These are phyloP conservation scores for Chloris gayana DNA, from an alignment of 176 grass and related monocot species.

Conservation along the genomic window DNA sequence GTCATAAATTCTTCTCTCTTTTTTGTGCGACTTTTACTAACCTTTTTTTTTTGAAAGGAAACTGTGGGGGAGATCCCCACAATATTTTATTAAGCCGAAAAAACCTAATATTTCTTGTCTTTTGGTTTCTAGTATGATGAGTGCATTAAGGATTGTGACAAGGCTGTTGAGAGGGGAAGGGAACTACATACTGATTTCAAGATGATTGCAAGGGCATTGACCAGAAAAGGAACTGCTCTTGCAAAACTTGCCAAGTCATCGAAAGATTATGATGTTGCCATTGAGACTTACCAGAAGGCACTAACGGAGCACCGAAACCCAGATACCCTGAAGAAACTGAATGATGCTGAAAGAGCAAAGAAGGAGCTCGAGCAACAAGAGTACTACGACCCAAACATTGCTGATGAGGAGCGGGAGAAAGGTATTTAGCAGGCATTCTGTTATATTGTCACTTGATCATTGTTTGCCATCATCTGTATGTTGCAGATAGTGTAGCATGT, in stretches of 20 bases:
- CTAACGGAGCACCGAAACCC: constrained; percentile 95
- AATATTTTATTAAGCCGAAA: too few relatives aligned
- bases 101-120: constrained; percentile 18
- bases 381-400: constrained; percentile 83
- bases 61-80: too few relatives aligned
- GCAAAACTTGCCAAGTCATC: constrained; percentile 83
- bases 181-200: constrained; percentile 94
- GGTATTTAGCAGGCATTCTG: constrained; percentile 38
- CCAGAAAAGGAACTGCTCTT: constrained; percentile 96
- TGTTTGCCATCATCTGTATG: too few relatives aligned
- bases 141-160: constrained; percentile 97
- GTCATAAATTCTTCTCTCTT: background rate
- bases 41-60: too few relatives aligned
- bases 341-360: constrained; percentile 91
- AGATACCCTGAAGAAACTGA: constrained; percentile 86
- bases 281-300: constrained; percentile 95
- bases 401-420: constrained; percentile 96
- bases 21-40: background rate
- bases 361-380: constrained; percentile 96
- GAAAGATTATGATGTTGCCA: constrained; percentile 81
- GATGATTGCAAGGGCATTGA: constrained; percentile 91
- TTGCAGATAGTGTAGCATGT: background rate
- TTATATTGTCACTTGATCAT: constrained; percentile 10
- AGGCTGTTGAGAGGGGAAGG: constrained; percentile 95
- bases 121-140: constrained; percentile 66